Percentiles rank a stretch among this genome's conserved stretches.
Conservation (phyloP, 352 stramenopile species). For the Plasmopara muralis region DNA sequence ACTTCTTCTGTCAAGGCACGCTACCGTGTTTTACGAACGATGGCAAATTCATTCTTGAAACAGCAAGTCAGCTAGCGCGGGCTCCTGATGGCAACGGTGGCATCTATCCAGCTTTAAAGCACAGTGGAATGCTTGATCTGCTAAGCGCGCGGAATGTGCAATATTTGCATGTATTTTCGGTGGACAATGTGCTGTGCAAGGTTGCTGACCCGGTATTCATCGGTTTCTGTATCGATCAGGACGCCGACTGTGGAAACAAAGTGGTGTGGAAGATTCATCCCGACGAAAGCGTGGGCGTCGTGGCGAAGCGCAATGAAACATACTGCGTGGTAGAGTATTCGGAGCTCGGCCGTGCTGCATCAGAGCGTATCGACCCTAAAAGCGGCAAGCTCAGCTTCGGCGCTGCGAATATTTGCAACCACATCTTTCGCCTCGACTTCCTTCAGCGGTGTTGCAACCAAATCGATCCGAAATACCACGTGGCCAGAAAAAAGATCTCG, state of each 20-base stretch:
- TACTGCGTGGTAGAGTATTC: slow-evolving; percentile 97
- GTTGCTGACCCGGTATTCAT: slow-evolving; percentile 95
- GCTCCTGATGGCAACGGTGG: slow-evolving; percentile 98
- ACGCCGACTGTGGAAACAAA: slow-evolving; percentile 96
- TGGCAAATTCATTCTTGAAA: slow-evolving; percentile 96
- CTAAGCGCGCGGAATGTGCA: slow-evolving; percentile 86
- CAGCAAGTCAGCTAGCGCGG: slow-evolving; percentile 65
- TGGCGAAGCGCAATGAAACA: slow-evolving; percentile 71
- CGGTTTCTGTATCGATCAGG: slow-evolving; percentile 91
- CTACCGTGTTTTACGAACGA: slow-evolving; percentile 92
- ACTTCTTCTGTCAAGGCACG: slow-evolving; percentile 96
- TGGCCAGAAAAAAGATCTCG: slow-evolving; percentile 97
- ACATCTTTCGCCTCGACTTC: slow-evolving; percentile 90
- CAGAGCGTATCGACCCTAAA: slow-evolving; percentile 46
- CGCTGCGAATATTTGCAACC: slow-evolving; percentile 98
- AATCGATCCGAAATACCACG: slow-evolving; percentile 92
- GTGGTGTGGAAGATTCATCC: slow-evolving; percentile 91
- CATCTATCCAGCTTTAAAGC: slow-evolving; percentile 90
- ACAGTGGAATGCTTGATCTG: slow-evolving; percentile 82
- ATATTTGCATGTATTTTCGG: slow-evolving; percentile 95
- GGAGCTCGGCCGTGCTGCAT: slow-evolving; percentile 85
- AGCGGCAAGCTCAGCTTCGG: slow-evolving; percentile 90
- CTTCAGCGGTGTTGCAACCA: slow-evolving; percentile 81
- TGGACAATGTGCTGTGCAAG: slow-evolving; percentile 98
- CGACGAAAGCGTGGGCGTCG: slow-evolving; percentile 91